These are phyloP conservation scores for Cladophialophora psammophila DNA, from an alignment of 2,329 filamentous ascomycete species.

Conservation along the genomic window DNA sequence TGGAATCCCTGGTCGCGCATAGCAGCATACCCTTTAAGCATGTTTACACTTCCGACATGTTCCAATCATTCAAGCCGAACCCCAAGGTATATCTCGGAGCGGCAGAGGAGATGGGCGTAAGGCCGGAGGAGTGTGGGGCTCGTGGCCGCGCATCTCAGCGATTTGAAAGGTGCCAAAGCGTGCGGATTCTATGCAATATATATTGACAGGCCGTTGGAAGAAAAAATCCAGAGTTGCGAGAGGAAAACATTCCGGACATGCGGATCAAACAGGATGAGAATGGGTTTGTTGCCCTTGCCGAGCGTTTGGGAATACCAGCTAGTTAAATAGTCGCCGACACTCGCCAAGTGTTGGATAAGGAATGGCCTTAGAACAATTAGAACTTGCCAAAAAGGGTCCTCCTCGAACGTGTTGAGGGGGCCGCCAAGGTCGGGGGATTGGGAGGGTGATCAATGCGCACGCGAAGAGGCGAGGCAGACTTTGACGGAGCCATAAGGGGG, in stretches of 20 bases:
- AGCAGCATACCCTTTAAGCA: constrained; percentile 68
- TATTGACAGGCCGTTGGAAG: constrained; percentile 66
- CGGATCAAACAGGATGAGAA: constrained; percentile 60
- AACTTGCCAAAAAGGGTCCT: too few species aligned
- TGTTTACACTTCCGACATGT: constrained; percentile 73
- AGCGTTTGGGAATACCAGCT: constrained; percentile 51
- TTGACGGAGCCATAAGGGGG: too few species aligned
- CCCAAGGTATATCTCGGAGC: constrained; percentile 72
- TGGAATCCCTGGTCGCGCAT: constrained; percentile 68
- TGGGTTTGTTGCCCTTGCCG: constrained; percentile 62
- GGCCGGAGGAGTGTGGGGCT: constrained; percentile 71
- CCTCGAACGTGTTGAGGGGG: too few species aligned
- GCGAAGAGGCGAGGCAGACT: too few species aligned
- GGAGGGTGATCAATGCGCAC: too few species aligned
- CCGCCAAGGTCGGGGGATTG: too few species aligned
- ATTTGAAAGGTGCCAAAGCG: constrained; percentile 70
- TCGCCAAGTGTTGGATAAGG: too few species aligned
- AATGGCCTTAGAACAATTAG: too few species aligned
- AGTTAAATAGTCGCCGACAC: too few species aligned
- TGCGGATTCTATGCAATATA: constrained; percentile 75
- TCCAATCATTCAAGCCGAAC: constrained; percentile 76
- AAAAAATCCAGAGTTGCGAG: constrained; percentile 59
- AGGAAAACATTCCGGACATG: constrained; percentile 69
- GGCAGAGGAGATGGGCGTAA: constrained; percentile 62
- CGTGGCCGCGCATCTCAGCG: constrained; percentile 78